Evolutionary conservation across 495 filamentous ascomycete genomes (phyloP), one percentile per base, ranked within the genome.

Genomic region (Aspergillus heteromorphus): DNA sequence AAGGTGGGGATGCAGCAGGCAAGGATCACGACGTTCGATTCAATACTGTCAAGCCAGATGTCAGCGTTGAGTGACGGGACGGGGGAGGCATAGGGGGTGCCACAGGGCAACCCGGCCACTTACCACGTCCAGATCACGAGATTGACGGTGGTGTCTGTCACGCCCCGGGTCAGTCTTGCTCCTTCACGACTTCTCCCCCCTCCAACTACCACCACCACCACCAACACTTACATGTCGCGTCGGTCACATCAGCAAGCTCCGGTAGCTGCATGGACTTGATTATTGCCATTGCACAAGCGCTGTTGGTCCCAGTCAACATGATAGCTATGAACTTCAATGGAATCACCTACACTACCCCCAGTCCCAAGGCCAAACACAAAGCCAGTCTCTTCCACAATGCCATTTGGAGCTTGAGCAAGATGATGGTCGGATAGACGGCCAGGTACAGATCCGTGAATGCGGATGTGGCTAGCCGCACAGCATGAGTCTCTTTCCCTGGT

Each of bases 41-140:
- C 76, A 62, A 77, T 62, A 29, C 73, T 77, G 45, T n/a, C 17
- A 9, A 23, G 16, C 18, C 20, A 30, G 23, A 13, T 31, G 25
- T 50, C 47, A 19, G 29, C 38, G 50, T 23, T 21, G 27, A n/a
- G n/a, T n/a, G n/a, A n/a, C n/a, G n/a, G n/a, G n/a, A n/a, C n/a
- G n/a, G n/a, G n/a, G n/a, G n/a, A n/a, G n/a, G n/a, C n/a, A n/a
- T n/a, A n/a, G n/a, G n/a, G n/a, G n/a, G n/a, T n/a, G n/a, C n/a
- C n/a, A n/a, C 30, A 54, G 6, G 34, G 30, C 4, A 14, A 14
- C 17, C n/a, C 23, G 2, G 10, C 8, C 5, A 17, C 31, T 40
- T 67, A 76, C 74, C 59, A 59, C 1, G 74, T 79, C 77, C 77
- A 79, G 48, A 79, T 67, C 9, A 74, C 65, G n/a, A 78, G 58